Evolutionary conservation across 306 rosid genomes (phyloP).

Genomic region (Gastrolobium bilobum): DNA sequence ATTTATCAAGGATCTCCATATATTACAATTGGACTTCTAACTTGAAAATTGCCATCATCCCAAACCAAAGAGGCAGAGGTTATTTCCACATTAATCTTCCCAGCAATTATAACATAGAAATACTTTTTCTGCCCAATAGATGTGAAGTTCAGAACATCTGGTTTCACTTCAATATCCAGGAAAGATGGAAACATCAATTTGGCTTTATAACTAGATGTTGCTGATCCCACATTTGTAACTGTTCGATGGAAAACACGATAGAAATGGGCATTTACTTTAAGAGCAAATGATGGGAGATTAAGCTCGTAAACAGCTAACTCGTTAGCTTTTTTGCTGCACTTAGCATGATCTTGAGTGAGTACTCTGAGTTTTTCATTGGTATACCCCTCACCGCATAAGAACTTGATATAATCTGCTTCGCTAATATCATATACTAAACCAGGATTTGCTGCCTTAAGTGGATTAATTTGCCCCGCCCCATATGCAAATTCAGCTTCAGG

Average conservation of each 20-base stretch:
- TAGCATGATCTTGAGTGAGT: no score
- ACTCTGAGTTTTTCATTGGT: neutral
- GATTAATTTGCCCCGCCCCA: slow-evolving; percentile 64
- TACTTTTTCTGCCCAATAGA: slow-evolving; percentile 43
- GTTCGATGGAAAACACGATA: slow-evolving; percentile 45
- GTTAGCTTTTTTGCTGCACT: no score
- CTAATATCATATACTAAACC: slow-evolving; percentile 62
- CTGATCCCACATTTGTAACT: slow-evolving; percentile 62
- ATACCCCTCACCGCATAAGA: slow-evolving; percentile 63
- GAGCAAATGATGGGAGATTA: slow-evolving; percentile 54
- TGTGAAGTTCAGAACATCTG: slow-evolving; percentile 55
- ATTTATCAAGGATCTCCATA: no score
- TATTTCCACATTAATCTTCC: neutral
- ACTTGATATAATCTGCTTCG: slow-evolving; percentile 44
- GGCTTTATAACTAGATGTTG: slow-evolving; percentile 52
- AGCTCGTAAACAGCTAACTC: no score
- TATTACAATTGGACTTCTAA: slow-evolving; percentile 60
- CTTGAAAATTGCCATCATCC: slow-evolving; percentile 59
- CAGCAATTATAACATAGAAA: slow-evolving; percentile 49
- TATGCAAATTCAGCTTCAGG: slow-evolving; percentile 55
- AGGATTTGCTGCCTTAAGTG: slow-evolving; percentile 49
- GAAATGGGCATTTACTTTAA: neutral
- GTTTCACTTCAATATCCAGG: slow-evolving; percentile 37
- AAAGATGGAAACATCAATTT: neutral
- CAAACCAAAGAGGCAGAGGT: slow-evolving; percentile 53